Base-by-base conservation (phyloP, 2,329 filamentous ascomycete genomes). In the Beauveria brongniartii region DNA sequence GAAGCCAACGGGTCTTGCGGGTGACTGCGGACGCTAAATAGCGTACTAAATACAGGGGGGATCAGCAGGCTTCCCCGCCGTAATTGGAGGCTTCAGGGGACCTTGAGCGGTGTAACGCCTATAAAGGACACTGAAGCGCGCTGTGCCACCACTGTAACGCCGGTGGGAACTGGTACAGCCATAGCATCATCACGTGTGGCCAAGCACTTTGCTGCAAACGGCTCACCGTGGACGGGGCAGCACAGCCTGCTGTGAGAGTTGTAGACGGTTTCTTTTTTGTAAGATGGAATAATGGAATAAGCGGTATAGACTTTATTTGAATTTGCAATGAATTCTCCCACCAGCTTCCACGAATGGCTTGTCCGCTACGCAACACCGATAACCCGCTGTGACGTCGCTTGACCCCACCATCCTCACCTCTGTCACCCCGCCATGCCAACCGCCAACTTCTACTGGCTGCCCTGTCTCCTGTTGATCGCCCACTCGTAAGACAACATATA, bases 301-400 rank as follows among this genome's bases (percentile, higher is more conserved):
- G 34, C 34, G 34, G 34, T 37, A 37, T 14, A 37, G 34, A 37
- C 34, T 37, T 37, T 37, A 14, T 5, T 14, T 37, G 12, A 4
- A 37, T 14, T 37, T 14, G 5, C 34, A 37, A 14, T 14, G 12
- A 34, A 14, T 37, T 37, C 34, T 14, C 34, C 34, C 6, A 37
- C 34, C 34, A 14, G 10, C 34, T 37, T 14, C 34, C 34, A 37
- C 34, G 34, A 37, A 37, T 37, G 34, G 34, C 34, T 14, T 37
- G 34, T 14, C 12, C 34, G 34, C 34, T 37, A 37, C 12, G 12
- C 12, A 54, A 14, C 20, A 54, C 52, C 30, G n/a, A 22, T 24
- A 43, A 37, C 51, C 34, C 20, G 51, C 16, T 56, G 55, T 61
- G 58, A 61, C 58, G 51, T 61, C 51, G 58, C 16, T 28, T 10